phyloP scores from a whole-genome alignment of 495 filamentous ascomycete species.

The Penicillium herquei region DNA sequence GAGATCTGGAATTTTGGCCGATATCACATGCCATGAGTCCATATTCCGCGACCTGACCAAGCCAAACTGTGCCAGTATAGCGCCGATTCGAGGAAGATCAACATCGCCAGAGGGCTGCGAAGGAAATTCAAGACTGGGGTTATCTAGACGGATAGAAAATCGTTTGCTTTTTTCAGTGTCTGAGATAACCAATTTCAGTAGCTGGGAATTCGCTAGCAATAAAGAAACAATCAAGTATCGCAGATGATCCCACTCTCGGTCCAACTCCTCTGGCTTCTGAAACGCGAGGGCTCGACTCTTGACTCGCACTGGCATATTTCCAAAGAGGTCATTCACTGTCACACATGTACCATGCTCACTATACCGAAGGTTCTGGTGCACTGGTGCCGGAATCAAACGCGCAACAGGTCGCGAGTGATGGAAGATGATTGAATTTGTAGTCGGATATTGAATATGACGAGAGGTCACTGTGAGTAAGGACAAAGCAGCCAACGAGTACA shows the following conservation, averaged over 20 bases:
- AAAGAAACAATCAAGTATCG: conserved; percentile 58
- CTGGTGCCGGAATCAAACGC: conserved; percentile 62
- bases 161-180: conserved; percentile 32
- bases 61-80: conserved; percentile 62
- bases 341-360: conserved; percentile 74
- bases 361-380: conserved; percentile 55
- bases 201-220: conserved; percentile 54
- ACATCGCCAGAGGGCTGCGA: conserved; percentile 6
- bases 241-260: conserved; percentile 70
- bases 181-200: conserved; percentile 34
- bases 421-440: conserved; percentile 67
- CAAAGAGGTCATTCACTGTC: conserved; percentile 83
- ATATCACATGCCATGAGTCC: conserved; percentile 64
- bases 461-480: conserved; percentile 80
- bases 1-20: conserved; percentile 58
- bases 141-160: conserved; percentile 28
- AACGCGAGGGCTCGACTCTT: conserved; percentile 64
- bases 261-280: conserved; percentile 52
- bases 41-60: conserved; percentile 52
- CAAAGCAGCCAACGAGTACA: conserved; percentile 74
- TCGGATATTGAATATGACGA: conserved; percentile 59
- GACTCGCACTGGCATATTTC: conserved; percentile 94
- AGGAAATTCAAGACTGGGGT: neutral
- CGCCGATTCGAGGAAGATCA: conserved; percentile 39
- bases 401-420: conserved; percentile 70